phyloP scores from a whole-genome alignment of 768 basidiomycete species.

The Leccinum variicolor region DNA sequence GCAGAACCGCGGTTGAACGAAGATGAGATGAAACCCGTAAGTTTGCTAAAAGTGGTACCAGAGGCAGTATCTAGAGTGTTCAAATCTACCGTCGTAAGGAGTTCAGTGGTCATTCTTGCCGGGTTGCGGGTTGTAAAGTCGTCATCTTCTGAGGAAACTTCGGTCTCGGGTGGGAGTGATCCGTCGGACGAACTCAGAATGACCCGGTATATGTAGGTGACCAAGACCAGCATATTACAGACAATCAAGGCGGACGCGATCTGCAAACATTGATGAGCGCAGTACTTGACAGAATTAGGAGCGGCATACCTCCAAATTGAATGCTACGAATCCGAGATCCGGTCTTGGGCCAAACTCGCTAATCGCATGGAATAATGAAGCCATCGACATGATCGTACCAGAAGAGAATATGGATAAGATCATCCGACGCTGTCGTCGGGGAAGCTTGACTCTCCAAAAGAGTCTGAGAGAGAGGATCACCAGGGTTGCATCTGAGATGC shows the following conservation, averaged over 20 bases:
- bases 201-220: slow-evolving; percentile 11
- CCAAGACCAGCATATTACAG: slow-evolving; percentile 14
- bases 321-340: background rate
- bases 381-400: slow-evolving; percentile 4
- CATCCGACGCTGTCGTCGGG: slow-evolving; percentile 14
- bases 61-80: background rate
- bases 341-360: background rate
- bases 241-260: background rate
- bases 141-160: background rate
- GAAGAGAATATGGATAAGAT: slow-evolving; percentile 12
- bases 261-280: background rate
- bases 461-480: background rate
- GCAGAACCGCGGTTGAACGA: background rate
- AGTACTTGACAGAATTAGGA: background rate
- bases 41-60: background rate
- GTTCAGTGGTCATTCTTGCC: background rate
- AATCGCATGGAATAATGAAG: background rate
- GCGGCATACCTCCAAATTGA: background rate
- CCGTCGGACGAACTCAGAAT: background rate
- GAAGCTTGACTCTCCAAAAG: slow-evolving; percentile 15
- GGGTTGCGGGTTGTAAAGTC: background rate
- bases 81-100: slow-evolving; percentile 11
- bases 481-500: no score
- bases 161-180: background rate
- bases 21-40: background rate